A percentile compares a stretch with the other conserved stretches of the same genome.
Conservation (phyloP, 192 early-diverging fungal genomes). For the Coemansia furcata region DNA sequence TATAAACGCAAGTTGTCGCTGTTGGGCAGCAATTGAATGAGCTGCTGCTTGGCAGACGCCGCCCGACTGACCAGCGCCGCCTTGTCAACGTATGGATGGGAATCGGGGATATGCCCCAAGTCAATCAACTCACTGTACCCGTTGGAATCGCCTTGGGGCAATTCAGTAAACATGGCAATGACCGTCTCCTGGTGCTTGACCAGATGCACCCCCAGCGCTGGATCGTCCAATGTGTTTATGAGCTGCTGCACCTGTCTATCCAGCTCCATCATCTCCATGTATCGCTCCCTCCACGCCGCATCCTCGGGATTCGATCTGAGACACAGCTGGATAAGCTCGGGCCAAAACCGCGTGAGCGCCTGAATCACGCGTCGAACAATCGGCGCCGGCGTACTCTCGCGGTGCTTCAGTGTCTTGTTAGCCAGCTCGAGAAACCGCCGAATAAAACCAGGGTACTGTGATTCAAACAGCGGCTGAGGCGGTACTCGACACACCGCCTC, state of each 20-base stretch:
- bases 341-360: slow-evolving; percentile 46
- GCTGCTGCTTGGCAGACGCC: slow-evolving; percentile 33
- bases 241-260: slow-evolving; percentile 16
- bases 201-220: slow-evolving; percentile 38
- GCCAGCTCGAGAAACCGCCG: slow-evolving; percentile 31
- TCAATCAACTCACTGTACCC: neutral
- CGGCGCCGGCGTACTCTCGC: slow-evolving; percentile 27
- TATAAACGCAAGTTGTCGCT: slow-evolving; percentile 42
- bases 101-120: slow-evolving; percentile 9
- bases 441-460: slow-evolving; percentile 27
- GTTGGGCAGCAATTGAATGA: slow-evolving; percentile 40
- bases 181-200: slow-evolving; percentile 49
- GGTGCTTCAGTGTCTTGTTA: slow-evolving; percentile 17
- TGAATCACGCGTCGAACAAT: slow-evolving; percentile 43
- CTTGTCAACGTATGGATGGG: slow-evolving; percentile 31
- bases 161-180: slow-evolving; percentile 26
- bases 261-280: slow-evolving; percentile 21
- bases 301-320: slow-evolving; percentile 1
- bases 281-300: slow-evolving; percentile 18
- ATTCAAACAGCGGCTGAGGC: slow-evolving; percentile 18
- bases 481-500: slow-evolving; percentile 31
- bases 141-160: neutral
- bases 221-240: slow-evolving; percentile 30
- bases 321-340: slow-evolving; percentile 19
- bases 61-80: slow-evolving; percentile 25